Evolutionary conservation across 495 filamentous ascomycete genomes (phyloP), one percentile per base, ranked within the genome.

Genomic region (Talaromyces liani): DNA sequence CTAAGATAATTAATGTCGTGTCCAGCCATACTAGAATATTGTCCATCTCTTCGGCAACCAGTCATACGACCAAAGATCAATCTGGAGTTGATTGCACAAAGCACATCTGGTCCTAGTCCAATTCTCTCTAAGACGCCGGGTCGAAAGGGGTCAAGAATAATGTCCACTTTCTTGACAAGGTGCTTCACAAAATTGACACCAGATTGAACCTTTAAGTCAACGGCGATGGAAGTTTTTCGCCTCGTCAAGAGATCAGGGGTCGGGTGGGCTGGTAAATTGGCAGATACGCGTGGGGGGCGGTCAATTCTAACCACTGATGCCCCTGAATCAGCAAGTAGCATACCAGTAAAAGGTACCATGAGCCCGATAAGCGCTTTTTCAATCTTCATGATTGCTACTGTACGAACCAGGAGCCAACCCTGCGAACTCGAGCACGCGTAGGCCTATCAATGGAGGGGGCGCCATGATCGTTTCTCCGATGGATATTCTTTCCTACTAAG

Each of bases 1-100:
- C 90, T 86, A 14, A 94, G 84, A 70, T 93, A 94, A 67, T 95
- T 94, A 69, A 95, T 92, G 69, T 95, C 91, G 65, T 95, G 91
- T 4, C 91, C 91, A 0, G 91, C 91, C 89, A 92, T 93, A 41
- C 70, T 57, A n/a, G 79, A 77, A 70, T 91, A 93, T 63, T 82
- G 82, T 7, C 90, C 91, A 65, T 68, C 67, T 16, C 90, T 79
- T 16, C 91, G 78, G 67, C 93, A 93, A 2, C 91, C 91, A 7
- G 90, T 90, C 71, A 93, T 78, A 16, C 90, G 84, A 6, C 79
- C 88, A 47, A 91, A 82, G 39, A 93, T 80, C 5, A 95, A 71
- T 12, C 84, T 77, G 14, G 85, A 85, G 67, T 92, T 93, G 1
- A 68, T 66, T 58, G 77, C 72, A 1, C 91, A 73, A 0, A 83